Evolutionary conservation across 2,329 filamentous ascomycete species (phyloP), one percentile per base, ranked within the genome.

Genomic region (Bipolaris cookei): DNA sequence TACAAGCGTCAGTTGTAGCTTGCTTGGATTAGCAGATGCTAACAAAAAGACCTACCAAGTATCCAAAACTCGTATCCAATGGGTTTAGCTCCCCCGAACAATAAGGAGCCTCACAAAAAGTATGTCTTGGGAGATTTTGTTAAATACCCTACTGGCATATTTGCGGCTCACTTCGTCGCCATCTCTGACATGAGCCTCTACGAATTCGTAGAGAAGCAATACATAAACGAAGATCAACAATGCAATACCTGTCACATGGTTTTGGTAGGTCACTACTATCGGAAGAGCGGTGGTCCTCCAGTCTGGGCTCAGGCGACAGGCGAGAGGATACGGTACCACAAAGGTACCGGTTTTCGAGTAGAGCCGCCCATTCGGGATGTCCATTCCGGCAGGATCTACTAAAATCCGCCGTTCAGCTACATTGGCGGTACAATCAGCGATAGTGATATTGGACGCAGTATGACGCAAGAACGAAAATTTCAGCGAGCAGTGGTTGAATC

Each of bases 241-340:
- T 11, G 3, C 6, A 4, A 34, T 2, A 13, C 18, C 3, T 23
- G 39, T 14, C 7, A 43, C 4, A 32, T 25, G 45, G 13, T 41
- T 6, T 3, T 35, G 0, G 45, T 63, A 3, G 61, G 55, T 8
- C 49, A 54, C 11, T 61, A 54, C 10, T 37, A 16, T 11, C 30
- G 20, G 0, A 48, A 49, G 21, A 14, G 18, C 3, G 35, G 34
- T 10, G 50, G 54, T 1, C 53, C 51, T 2, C 13, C 47, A 8
- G 56, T 59, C 13, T 59, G 58, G 58, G 58, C 44, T 10, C 32
- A 47, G 5, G 41, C 50, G 1, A 52, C 45, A 4, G 37, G 14
- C 0, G 28, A 18, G 3, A 7, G 10, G 1, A 43, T 61, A 2
- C 10, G 28, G 0, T 61, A 63, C 25, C 58, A 48, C 3, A 35